Percentiles rank a stretch among this genome's conserved stretches.
Evolutionary conservation across 306 rosid genomes (phyloP).

Genomic region (Coriaria nepalensis): DNA sequence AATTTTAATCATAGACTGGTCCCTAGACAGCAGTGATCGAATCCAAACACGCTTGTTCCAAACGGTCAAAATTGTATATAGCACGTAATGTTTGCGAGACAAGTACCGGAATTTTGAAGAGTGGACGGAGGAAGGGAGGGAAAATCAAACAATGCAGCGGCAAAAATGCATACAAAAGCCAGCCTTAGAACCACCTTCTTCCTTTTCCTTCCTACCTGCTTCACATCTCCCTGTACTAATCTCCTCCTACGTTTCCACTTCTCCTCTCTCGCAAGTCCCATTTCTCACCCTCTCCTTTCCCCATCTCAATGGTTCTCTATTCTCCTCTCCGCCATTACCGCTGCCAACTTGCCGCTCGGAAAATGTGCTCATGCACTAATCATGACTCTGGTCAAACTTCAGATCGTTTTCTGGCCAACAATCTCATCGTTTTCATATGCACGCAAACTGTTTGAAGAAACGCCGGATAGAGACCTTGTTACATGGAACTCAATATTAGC

Average conservation of each 20-base stretch:
- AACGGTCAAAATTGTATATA: neutral
- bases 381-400: slow-evolving; percentile 23
- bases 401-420: slow-evolving; percentile 47
- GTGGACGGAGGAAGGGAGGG: neutral
- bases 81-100: neutral
- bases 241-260: slow-evolving; percentile 1
- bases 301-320: slow-evolving; percentile 48
- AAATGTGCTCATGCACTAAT: slow-evolving; percentile 48
- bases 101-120: neutral
- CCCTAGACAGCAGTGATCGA: too few species aligned
- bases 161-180: slow-evolving; percentile 28
- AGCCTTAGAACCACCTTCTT: slow-evolving; percentile 19
- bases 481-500: slow-evolving; percentile 75
- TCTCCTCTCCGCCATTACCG: slow-evolving; percentile 50
- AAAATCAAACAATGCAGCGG: slow-evolving; percentile 16
- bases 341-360: slow-evolving; percentile 40
- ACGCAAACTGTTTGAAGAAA: slow-evolving; percentile 54
- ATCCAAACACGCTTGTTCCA: neutral
- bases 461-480: slow-evolving; percentile 44
- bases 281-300: slow-evolving; percentile 6
- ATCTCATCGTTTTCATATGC: slow-evolving; percentile 56
- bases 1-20: neutral
- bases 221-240: neutral
- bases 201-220: slow-evolving; percentile 5
- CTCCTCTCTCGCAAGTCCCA: neutral